A percentile compares a stretch with the other conserved stretches of the same genome.
Evolutionary conservation across 2,329 filamentous ascomycete genomes (phyloP).

Genomic region (Pestalotiopsis sp.): DNA sequence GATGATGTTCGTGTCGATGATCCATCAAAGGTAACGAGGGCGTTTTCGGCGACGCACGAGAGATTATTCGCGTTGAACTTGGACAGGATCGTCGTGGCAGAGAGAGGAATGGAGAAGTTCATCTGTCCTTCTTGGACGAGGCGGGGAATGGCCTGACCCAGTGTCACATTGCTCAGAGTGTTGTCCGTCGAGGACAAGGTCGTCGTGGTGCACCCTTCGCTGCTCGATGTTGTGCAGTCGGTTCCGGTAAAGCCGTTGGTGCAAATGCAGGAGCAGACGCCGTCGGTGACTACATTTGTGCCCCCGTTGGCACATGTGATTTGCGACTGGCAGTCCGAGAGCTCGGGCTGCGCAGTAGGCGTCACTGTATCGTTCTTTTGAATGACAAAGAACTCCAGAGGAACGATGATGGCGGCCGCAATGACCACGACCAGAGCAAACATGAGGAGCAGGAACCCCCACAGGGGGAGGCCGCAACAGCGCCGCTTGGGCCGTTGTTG

Average conservation of each 20-base stretch:
- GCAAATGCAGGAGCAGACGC: constrained; percentile 83
- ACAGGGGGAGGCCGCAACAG: constrained; percentile 83
- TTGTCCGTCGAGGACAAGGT: constrained; percentile 40
- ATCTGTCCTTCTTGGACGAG: constrained; percentile 65
- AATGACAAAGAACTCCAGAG: constrained; percentile 66
- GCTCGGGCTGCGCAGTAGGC: constrained; percentile 9
- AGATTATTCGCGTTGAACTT: constrained; percentile 76
- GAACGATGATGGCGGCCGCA: constrained; percentile 80
- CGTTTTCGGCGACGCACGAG: constrained; percentile 83
- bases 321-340: constrained; percentile 59
- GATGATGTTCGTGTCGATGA: constrained; percentile 35
- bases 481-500: constrained; percentile 46
- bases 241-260: constrained; percentile 78
- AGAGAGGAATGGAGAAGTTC: constrained; percentile 78
- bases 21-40: constrained; percentile 81
- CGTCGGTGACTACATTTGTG: constrained; percentile 67
- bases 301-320: constrained; percentile 80
- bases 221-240: constrained; percentile 49
- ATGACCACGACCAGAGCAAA: constrained; percentile 72
- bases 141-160: constrained; percentile 77
- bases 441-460: constrained; percentile 69
- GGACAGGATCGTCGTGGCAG: constrained; percentile 68
- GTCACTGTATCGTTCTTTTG: constrained; percentile 41
- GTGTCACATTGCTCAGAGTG: constrained; percentile 67
- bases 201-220: constrained; percentile 56